Base-by-base conservation (phyloP, 2,329 filamentous ascomycete species). In the Pseudopyrenochaeta lycopersici region DNA sequence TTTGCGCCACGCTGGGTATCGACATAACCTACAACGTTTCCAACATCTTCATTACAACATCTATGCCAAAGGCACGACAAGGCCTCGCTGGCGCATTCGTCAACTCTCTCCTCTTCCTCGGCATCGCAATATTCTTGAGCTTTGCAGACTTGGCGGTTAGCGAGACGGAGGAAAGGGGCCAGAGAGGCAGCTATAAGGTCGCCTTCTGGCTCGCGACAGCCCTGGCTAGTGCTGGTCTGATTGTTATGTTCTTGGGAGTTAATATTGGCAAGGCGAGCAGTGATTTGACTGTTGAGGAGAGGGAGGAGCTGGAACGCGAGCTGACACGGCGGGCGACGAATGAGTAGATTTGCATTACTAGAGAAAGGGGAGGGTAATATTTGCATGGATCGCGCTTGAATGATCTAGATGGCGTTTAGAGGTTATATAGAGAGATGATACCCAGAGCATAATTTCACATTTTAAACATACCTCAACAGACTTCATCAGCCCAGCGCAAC, bases 1-100 rank as follows among this genome's bases (percentile, higher is more conserved):
- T 84, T 3, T 74, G 71, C 48, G 69, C 71, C n/a, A 75, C 74
- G 3, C 59, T 74, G 10, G 74, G 72, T 2, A 66, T 76, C 32
- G 73, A 76, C 44, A 63, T 76, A 17, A 75, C 73, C 2, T 76
- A 73, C 56, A 75, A 72, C 43, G 68, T 76, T 30, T 67, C 66
- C 53, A 76, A 74, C 49, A 73, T 76, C 36, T 76, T 76, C 56
- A 67, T 76, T 43, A 75, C 72, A 0, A 75, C 71, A 0, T 69
- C 63, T 0, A 60, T 75, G 60, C 72, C 72, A 15, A 68, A 71
- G 20, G 56, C 67, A 2, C 65, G 71, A 1, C 74, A 76, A 47
- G 73, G 72, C 0, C 62, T 76, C 1, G 74, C 72, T 1, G 73
- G 74, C 5, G 71, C 72, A 0, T 66, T 76, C 31, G 72, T 72